Percentiles rank a stretch among this genome's conserved stretches.
These are phyloP conservation scores for Sporothrix curviconia DNA, from an alignment of 2,329 filamentous ascomycete species.

Conservation along the genomic window DNA sequence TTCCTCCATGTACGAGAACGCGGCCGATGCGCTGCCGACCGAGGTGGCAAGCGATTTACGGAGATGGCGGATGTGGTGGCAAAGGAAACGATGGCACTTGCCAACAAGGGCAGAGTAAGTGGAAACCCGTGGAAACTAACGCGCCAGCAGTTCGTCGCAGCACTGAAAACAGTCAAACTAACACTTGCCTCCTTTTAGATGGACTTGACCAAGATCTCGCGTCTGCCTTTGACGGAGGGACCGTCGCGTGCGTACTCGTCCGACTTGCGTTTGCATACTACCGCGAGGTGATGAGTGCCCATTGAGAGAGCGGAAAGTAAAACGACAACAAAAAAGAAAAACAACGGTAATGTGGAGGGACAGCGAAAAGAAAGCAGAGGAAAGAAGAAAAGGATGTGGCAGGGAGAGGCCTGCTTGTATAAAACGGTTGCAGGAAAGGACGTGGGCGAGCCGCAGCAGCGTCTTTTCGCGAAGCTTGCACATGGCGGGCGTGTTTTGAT, in stretches of 20 bases:
- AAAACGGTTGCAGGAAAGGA: neutral
- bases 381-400: neutral
- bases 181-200: constrained; percentile 35
- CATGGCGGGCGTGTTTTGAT: neutral
- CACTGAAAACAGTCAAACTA: no score
- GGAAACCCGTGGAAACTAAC: no score
- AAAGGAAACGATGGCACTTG: constrained; percentile 51
- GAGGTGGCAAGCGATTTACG: constrained; percentile 67
- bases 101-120: constrained; percentile 52
- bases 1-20: constrained; percentile 49
- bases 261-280: constrained; percentile 66
- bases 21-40: constrained; percentile 34
- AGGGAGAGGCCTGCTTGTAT: neutral
- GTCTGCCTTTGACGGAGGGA: constrained; percentile 66
- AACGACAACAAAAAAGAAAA: neutral
- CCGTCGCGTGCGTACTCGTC: constrained; percentile 62
- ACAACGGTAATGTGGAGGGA: no score
- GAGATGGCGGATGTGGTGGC: constrained; percentile 76
- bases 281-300: constrained; percentile 51
- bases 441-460: neutral
- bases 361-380: neutral
- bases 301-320: neutral
- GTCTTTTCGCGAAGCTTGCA: neutral
- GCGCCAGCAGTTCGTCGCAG: no score
- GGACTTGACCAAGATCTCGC: constrained; percentile 44